These are phyloP conservation scores for Ogataea glucozyma DNA, from an alignment of 805 yeast species.

Conservation along the genomic window DNA sequence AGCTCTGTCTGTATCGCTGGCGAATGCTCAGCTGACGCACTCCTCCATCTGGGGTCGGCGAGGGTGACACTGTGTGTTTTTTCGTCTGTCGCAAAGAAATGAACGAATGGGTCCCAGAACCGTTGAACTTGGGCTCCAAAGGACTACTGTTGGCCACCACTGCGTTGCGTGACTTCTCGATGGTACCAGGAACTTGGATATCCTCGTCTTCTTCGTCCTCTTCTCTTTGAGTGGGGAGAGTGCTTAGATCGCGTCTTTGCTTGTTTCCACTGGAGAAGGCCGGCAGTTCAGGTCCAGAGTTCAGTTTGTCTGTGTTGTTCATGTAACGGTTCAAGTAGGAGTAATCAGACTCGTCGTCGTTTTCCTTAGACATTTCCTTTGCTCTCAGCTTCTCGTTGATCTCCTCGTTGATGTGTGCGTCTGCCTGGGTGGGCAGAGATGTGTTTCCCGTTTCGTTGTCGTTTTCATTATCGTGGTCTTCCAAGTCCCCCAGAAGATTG, in stretches of 20 bases:
- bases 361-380: slow-evolving; percentile 8
- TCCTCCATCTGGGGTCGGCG: not conserved
- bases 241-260: not conserved
- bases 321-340: slow-evolving; percentile 13
- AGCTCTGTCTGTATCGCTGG: slow-evolving; percentile 5
- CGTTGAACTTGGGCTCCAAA: slow-evolving; percentile 3
- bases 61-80: slow-evolving; percentile 2
- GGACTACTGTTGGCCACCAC: slow-evolving; percentile 18
- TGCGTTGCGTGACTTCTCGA: slow-evolving; percentile 15
- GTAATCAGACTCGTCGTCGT: slow-evolving; percentile 11
- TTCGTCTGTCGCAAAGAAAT: slow-evolving; percentile 6
- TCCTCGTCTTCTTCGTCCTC: slow-evolving; percentile 8
- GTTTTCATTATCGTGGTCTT: slow-evolving; percentile 10
- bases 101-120: not conserved
- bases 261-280: slow-evolving; percentile 1
- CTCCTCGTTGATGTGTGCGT: slow-evolving; percentile 24
- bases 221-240: not conserved
- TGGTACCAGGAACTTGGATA: slow-evolving; percentile 29
- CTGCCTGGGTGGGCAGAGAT: slow-evolving; percentile 23
- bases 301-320: not conserved
- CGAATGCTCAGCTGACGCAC: not conserved
- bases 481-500: slow-evolving; percentile 12
- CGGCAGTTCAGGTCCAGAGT: not conserved
- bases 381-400: slow-evolving; percentile 19
- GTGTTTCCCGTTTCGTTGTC: slow-evolving; percentile 14